phyloP scores from a whole-genome alignment of 2,329 filamentous ascomycete genomes.

The Pestalotiopsis sp. region DNA sequence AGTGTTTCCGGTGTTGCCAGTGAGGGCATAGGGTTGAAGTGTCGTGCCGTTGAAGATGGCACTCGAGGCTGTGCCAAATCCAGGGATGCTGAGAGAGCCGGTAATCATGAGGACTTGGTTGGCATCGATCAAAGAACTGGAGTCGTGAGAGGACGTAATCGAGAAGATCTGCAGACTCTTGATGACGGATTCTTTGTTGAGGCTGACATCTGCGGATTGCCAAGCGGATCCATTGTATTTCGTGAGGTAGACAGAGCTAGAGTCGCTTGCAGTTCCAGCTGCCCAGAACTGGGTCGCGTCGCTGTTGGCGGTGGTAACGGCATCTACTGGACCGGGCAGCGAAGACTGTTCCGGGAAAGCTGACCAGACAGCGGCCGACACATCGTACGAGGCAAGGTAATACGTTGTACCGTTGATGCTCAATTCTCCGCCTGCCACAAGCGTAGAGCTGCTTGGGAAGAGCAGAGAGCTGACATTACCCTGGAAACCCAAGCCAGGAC shows the following conservation, averaged over 20 bases:
- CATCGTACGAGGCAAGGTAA: constrained; percentile 74
- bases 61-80: constrained; percentile 80
- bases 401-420: constrained; percentile 65
- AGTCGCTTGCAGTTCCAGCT: constrained; percentile 64
- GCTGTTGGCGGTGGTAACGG: constrained; percentile 72
- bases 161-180: constrained; percentile 81
- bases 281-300: constrained; percentile 80
- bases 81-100: constrained; percentile 76
- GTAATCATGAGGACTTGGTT: constrained; percentile 79
- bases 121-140: constrained; percentile 63
- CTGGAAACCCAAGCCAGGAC: constrained; percentile 70
- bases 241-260: constrained; percentile 75
- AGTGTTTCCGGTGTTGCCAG: constrained; percentile 64
- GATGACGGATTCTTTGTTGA: constrained; percentile 69
- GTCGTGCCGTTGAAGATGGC: constrained; percentile 84
- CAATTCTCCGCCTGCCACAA: constrained; percentile 80
- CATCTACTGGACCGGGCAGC: constrained; percentile 79
- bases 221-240: constrained; percentile 78
- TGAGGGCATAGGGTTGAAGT: constrained; percentile 79
- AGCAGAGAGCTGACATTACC: constrained; percentile 73
- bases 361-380: constrained; percentile 67
- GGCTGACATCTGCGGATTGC: constrained; percentile 62
- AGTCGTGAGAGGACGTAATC: constrained; percentile 67
- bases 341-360: constrained; percentile 60
- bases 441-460: constrained; percentile 72